Evolutionary conservation across 768 basidiomycete genomes (phyloP).

Genomic region (Pleurotus platypus): DNA sequence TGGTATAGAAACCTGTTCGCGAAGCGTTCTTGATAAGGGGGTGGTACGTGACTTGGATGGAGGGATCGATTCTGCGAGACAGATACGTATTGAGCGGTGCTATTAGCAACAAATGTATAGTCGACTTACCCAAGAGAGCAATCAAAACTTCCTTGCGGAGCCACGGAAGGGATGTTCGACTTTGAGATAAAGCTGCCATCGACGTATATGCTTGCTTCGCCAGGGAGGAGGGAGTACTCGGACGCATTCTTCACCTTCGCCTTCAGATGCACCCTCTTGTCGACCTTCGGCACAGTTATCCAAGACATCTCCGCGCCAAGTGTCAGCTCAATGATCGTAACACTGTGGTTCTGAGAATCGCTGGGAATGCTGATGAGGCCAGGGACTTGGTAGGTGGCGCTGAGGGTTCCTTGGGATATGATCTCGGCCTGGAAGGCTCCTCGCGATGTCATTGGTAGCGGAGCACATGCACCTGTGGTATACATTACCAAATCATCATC

Average conservation of each 20-base stretch:
- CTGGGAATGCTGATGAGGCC: constrained; percentile 28
- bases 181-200: constrained; percentile 38
- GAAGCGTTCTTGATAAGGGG: constrained; percentile 19
- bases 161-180: constrained; percentile 27
- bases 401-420: constrained; percentile 17
- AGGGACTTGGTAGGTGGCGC: constrained; percentile 28
- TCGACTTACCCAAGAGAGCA: constrained; percentile 33
- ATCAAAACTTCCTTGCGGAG: constrained; percentile 35
- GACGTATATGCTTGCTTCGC: constrained; percentile 34
- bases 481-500: background rate
- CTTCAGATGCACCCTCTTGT: constrained; percentile 24
- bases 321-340: constrained; percentile 27
- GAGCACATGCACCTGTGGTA: background rate
- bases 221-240: constrained; percentile 32
- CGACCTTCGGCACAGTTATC: constrained; percentile 31
- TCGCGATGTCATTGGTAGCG: background rate
- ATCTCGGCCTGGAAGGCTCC: background rate
- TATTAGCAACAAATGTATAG: background rate
- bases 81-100: background rate
- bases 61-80: constrained; percentile 29
- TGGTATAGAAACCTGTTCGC: background rate
- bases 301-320: constrained; percentile 31
- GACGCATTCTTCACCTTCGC: constrained; percentile 35
- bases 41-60: constrained; percentile 35
- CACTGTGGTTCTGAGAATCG: constrained; percentile 25